A percentile compares a stretch with the other conserved stretches of the same genome.
These are phyloP conservation scores for Russula compacta DNA, from an alignment of 768 basidiomycete species.

Conservation along the genomic window DNA sequence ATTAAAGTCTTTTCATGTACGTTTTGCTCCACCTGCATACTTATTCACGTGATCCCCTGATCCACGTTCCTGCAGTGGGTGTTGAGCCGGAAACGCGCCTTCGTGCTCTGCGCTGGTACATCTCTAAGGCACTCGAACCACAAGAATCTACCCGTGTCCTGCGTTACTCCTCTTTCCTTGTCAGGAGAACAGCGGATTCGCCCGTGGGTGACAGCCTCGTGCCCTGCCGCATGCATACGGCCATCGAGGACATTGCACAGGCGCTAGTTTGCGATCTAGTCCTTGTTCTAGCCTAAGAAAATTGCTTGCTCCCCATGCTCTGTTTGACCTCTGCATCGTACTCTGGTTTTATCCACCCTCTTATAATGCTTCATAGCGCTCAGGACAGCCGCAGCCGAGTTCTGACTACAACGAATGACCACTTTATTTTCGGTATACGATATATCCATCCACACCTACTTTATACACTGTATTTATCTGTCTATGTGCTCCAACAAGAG, in stretches of 20 bases:
- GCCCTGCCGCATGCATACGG: conserved; percentile 7
- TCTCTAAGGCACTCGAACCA: conserved; percentile 9
- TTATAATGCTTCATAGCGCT: neutral
- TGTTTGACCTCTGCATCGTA: neutral
- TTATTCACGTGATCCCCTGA: neutral
- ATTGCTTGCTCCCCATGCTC: no score
- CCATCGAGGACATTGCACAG: conserved; percentile 11
- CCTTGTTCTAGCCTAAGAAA: conserved; percentile 4
- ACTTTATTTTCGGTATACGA: neutral
- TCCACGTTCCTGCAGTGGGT: neutral
- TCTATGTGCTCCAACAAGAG: no score
- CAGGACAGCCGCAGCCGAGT: neutral
- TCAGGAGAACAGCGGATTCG: neutral
- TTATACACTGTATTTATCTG: neutral
- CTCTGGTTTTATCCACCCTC: neutral
- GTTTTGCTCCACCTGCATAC: neutral
- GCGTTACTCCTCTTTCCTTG: conserved; percentile 9
- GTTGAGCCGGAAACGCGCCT: conserved; percentile 12
- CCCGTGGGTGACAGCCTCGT: neutral
- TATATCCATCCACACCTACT: neutral
- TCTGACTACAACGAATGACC: neutral
- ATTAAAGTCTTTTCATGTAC: conserved; percentile 1
- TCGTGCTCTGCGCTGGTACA: conserved; percentile 16
- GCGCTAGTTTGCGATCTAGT: conserved; percentile 6
- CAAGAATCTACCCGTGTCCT: conserved; percentile 8